These are phyloP conservation scores for Sclerotinia glacialis DNA, from an alignment of 2,329 filamentous ascomycete species.

Conservation along the genomic window DNA sequence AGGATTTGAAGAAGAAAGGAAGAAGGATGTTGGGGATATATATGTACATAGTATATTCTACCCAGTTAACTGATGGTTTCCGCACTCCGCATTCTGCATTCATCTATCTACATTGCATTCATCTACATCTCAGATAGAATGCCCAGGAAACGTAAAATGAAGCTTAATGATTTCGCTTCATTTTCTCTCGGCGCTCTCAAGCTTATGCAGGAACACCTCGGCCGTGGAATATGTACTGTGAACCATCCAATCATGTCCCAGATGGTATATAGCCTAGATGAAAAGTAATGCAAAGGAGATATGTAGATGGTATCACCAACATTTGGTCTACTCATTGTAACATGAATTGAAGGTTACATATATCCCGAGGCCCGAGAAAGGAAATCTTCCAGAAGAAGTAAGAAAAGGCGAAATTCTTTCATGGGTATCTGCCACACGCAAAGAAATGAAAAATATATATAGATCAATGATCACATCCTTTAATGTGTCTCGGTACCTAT, in stretches of 20 bases:
- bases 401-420: not conserved
- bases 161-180: not conserved
- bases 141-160: not conserved
- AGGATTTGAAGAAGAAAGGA: not conserved
- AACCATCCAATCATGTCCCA: not conserved
- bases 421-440: not conserved
- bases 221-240: not conserved
- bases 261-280: not conserved
- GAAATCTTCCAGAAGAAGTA: not conserved
- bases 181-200: not conserved
- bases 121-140: not conserved
- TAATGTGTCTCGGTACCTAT: not conserved
- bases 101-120: too few relatives aligned
- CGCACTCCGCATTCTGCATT: not conserved
- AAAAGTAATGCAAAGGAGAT: not conserved
- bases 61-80: not conserved
- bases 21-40: not conserved
- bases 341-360: not conserved
- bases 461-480: conserved; percentile 1
- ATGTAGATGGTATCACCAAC: conserved; percentile 4
- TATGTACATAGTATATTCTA: not conserved
- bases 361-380: not conserved
- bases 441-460: not conserved
- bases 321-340: conserved; percentile 2
- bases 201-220: conserved; percentile 13